Evolutionary conservation across 2,329 filamentous ascomycete species (phyloP).

Genomic region (Dactylellina parvicollis): DNA sequence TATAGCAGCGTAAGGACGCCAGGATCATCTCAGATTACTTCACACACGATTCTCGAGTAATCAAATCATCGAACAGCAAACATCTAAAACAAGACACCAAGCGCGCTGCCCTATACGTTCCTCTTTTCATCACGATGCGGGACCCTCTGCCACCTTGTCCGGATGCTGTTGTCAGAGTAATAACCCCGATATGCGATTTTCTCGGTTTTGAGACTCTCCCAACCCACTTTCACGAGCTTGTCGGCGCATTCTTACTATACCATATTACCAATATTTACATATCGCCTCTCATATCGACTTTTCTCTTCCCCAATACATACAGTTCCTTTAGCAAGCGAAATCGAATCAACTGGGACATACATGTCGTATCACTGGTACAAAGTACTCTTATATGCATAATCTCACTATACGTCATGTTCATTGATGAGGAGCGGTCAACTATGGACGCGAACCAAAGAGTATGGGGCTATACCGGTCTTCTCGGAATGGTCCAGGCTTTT

Average conservation of each 20-base stretch:
- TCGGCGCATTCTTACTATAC: slow-evolving; percentile 74
- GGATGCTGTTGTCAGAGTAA: slow-evolving; percentile 63
- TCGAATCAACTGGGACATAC: slow-evolving; percentile 83
- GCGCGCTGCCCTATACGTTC: neutral
- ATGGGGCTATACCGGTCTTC: slow-evolving; percentile 79
- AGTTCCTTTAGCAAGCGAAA: slow-evolving; percentile 70
- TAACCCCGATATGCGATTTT: slow-evolving; percentile 72
- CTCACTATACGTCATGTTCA: slow-evolving; percentile 77
- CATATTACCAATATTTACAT: slow-evolving; percentile 73
- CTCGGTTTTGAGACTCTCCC: slow-evolving; percentile 74
- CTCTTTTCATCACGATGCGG: slow-evolving; percentile 16
- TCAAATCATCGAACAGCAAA: too few species aligned
- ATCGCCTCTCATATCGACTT: slow-evolving; percentile 73
- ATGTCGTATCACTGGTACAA: slow-evolving; percentile 85
- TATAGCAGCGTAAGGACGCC: too few species aligned
- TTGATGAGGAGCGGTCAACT: slow-evolving; percentile 72
- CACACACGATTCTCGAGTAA: too few species aligned
- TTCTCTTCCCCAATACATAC: slow-evolving; percentile 73
- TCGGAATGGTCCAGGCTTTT: slow-evolving; percentile 78
- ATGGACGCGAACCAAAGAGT: slow-evolving; percentile 75
- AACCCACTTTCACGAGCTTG: slow-evolving; percentile 79
- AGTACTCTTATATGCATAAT: slow-evolving; percentile 75
- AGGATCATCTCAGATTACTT: too few species aligned
- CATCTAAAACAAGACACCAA: too few species aligned
- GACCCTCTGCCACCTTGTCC: slow-evolving; percentile 44